Conservation (phyloP, 129 eudicot genomes). For the Silybum marianum region DNA sequence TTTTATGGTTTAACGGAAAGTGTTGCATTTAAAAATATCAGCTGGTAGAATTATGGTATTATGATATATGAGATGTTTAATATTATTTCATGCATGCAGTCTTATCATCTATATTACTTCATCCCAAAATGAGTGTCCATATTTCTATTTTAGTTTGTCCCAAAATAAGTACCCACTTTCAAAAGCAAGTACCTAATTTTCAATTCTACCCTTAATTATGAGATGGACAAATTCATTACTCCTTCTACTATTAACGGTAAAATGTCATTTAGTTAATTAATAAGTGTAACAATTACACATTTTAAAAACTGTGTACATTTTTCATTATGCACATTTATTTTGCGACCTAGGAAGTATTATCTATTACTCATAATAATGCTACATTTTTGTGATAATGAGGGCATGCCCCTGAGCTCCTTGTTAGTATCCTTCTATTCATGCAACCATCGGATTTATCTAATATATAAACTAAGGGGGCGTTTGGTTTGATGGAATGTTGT, state of each 20-base stretch:
- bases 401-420: neutral
- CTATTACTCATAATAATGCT: slow-evolving; percentile 6
- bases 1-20: neutral
- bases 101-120: neutral
- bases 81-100: neutral
- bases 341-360: neutral
- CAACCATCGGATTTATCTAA: slow-evolving; percentile 5
- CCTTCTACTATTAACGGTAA: neutral
- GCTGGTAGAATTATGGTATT: neutral
- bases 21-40: neutral
- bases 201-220: slow-evolving; percentile 4
- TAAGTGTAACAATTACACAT: neutral
- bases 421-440: neutral
- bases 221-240: neutral
- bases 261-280: neutral
- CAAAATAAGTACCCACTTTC: neutral
- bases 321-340: neutral
- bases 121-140: neutral
- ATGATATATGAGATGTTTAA: neutral
- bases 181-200: neutral
- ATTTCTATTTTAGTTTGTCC: neutral
- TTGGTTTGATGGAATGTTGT: no score
- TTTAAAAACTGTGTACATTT: neutral
- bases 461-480: no score
- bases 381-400: slow-evolving; percentile 1